Evolutionary conservation across 495 filamentous ascomycete genomes (phyloP).

Genomic region (Aspergillus bridgeri): DNA sequence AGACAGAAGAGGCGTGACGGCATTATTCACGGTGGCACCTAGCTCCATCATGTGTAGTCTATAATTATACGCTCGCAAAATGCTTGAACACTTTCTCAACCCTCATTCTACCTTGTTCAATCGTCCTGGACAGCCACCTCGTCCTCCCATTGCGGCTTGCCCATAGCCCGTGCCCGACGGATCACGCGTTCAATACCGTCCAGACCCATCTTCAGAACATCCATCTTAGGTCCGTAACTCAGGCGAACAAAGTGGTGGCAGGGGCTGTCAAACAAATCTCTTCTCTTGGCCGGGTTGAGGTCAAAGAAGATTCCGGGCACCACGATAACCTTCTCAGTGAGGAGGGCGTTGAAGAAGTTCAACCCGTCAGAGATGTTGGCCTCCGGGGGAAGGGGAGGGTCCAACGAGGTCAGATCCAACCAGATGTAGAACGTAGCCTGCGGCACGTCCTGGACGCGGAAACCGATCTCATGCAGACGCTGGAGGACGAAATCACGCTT

Average conservation of each 20-base stretch:
- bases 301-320: constrained; percentile 86
- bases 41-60: neutral
- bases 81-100: neutral
- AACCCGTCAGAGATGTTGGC: constrained; percentile 82
- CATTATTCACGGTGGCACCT: neutral
- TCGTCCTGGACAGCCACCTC: constrained; percentile 43
- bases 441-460: constrained; percentile 72
- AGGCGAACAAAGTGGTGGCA: constrained; percentile 94
- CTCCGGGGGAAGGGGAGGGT: constrained; percentile 34
- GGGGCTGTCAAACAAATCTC: constrained; percentile 90
- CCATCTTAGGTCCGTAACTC: constrained; percentile 88
- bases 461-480: constrained; percentile 78
- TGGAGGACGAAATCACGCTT: constrained; percentile 87
- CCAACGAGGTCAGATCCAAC: constrained; percentile 58
- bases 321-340: constrained; percentile 90
- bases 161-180: constrained; percentile 35
- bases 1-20: neutral
- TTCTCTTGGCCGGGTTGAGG: constrained; percentile 81
- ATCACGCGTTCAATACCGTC: constrained; percentile 84
- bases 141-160: constrained; percentile 32
- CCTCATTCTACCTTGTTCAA: constrained; percentile 14
- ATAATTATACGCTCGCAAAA: neutral
- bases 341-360: constrained; percentile 93
- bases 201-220: constrained; percentile 76
- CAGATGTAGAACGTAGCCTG: constrained; percentile 93